A percentile compares a stretch with the other conserved stretches of the same genome.
Evolutionary conservation across 2,329 filamentous ascomycete species (phyloP).

Genomic region (Fusarium palustre): DNA sequence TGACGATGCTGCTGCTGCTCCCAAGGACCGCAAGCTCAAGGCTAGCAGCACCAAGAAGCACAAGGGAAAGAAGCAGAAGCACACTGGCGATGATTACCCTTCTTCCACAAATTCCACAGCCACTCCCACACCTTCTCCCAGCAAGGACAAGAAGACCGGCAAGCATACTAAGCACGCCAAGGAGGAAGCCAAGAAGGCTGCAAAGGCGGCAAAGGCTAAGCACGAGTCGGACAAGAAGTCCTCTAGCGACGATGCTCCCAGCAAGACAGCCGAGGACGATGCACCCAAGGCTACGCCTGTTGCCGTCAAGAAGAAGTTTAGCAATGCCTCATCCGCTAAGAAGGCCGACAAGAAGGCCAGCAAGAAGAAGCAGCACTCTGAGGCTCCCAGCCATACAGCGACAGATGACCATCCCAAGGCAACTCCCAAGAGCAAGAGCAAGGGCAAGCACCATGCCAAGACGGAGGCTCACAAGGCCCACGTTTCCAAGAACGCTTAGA

Average conservation of each 20-base stretch:
- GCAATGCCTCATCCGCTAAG: background rate
- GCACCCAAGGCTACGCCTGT: background rate
- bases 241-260: no score
- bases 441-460: background rate
- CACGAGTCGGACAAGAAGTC: no score
- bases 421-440: background rate
- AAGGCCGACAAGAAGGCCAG: background rate
- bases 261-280: no score
- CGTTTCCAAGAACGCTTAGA: slow-evolving; percentile 2
- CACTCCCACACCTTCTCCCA: background rate
- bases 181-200: background rate
- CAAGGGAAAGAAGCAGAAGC: slow-evolving; percentile 2
- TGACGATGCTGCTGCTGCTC: background rate
- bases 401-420: background rate
- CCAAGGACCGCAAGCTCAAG: slow-evolving; percentile 10
- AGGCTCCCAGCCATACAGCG: background rate
- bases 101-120: no score
- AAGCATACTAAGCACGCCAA: background rate
- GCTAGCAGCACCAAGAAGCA: slow-evolving; percentile 8
- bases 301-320: background rate
- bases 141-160: background rate
- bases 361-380: background rate
- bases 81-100: no score
- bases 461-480: background rate
- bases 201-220: no score